A percentile compares a stretch with the other conserved stretches of the same genome.
Evolutionary conservation across 257 asterid genomes (phyloP).

Genomic region (Solanum habrochaites): DNA sequence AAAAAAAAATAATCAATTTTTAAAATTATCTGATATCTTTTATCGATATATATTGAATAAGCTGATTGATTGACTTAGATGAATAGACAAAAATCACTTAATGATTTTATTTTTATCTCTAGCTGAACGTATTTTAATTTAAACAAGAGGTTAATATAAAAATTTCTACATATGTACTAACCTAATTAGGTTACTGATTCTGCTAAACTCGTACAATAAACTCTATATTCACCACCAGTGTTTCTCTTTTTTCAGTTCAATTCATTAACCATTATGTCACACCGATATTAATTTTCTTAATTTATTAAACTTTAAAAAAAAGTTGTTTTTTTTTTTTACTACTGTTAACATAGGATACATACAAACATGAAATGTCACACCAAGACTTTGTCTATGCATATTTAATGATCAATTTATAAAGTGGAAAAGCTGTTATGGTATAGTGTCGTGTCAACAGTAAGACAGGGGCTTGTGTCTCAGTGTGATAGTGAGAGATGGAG

Average conservation of each 20-base stretch:
- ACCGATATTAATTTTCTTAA: neutral
- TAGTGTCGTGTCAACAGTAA: neutral
- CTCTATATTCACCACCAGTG: neutral
- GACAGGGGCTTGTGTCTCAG: neutral
- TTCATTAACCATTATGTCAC: neutral
- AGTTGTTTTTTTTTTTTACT: neutral
- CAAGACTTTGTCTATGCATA: constrained; percentile 1
- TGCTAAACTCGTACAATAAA: neutral
- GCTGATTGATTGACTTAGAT: neutral
- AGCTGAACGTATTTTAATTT: neutral
- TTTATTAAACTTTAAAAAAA: neutral
- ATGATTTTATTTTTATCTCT: neutral
- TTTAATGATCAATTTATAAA: constrained; percentile 5
- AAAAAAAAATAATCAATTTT: no score
- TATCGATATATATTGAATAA: neutral
- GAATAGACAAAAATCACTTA: neutral
- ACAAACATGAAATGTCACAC: constrained; percentile 8
- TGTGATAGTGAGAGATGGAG: neutral
- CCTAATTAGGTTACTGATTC: neutral
- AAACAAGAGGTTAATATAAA: neutral
- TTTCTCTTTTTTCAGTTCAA: neutral
- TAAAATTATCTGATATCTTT: neutral
- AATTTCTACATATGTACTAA: neutral
- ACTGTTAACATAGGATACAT: neutral
- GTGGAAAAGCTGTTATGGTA: constrained; percentile 1